These are phyloP conservation scores for Pythium coloratum DNA, from an alignment of 352 stramenopile genomes.

Conservation along the genomic window DNA sequence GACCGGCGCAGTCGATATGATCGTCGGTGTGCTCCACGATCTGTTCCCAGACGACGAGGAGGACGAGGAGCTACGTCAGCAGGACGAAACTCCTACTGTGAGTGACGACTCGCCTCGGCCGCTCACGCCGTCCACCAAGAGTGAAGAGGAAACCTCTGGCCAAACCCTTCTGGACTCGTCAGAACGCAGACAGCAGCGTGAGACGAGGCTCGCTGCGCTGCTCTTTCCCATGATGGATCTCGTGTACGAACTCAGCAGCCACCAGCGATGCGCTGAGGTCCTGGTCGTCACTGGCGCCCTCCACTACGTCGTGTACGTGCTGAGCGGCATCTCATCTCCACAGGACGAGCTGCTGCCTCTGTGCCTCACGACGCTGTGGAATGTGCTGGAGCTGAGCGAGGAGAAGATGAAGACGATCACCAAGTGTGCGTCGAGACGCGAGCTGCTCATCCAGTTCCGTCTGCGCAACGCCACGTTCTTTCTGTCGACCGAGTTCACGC, in stretches of 20 bases:
- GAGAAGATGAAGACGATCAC: slow-evolving; percentile 45
- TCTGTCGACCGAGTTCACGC: slow-evolving; percentile 55
- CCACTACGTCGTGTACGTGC: slow-evolving; percentile 70
- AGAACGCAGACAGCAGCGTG: neutral
- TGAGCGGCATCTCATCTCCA: slow-evolving; percentile 47
- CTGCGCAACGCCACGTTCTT: slow-evolving; percentile 66
- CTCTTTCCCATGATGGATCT: slow-evolving; percentile 67
- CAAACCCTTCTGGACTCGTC: neutral
- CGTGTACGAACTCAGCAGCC: slow-evolving; percentile 62
- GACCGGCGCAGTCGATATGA: slow-evolving; percentile 52
- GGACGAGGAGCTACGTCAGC: neutral
- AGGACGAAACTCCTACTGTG: neutral
- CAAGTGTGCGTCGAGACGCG: slow-evolving; percentile 48
- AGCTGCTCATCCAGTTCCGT: slow-evolving; percentile 61
- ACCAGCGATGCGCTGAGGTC: slow-evolving; percentile 65
- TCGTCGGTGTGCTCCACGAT: slow-evolving; percentile 64
- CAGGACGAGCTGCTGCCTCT: slow-evolving; percentile 71
- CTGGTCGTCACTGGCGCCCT: slow-evolving; percentile 63
- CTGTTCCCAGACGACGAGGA: slow-evolving; percentile 61
- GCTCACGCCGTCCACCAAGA: slow-evolving; percentile 22
- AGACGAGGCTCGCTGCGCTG: slow-evolving; percentile 25
- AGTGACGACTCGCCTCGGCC: slow-evolving; percentile 6
- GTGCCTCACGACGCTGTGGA: slow-evolving; percentile 77
- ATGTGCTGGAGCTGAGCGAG: slow-evolving; percentile 66
- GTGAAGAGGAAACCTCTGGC: neutral